These are phyloP conservation scores for Microcyclosporella mali DNA, from an alignment of 2,329 filamentous ascomycete genomes.

Conservation along the genomic window DNA sequence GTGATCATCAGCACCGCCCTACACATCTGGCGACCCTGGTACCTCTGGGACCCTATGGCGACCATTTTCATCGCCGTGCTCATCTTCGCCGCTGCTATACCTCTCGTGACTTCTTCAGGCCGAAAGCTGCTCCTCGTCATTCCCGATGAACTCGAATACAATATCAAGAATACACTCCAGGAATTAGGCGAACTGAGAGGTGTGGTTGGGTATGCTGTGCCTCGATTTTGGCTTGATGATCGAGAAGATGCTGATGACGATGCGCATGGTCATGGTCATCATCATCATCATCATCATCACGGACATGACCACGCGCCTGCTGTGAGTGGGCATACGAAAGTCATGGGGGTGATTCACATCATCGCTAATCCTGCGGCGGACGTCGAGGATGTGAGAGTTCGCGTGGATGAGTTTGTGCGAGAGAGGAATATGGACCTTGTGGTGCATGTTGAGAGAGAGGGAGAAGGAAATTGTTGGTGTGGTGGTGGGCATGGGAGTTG, in stretches of 20 bases:
- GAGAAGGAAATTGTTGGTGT: slow-evolving; percentile 62
- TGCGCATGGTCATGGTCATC: slow-evolving; percentile 34
- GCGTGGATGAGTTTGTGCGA: slow-evolving; percentile 65
- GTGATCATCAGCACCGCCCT: slow-evolving; percentile 88
- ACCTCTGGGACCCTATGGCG: slow-evolving; percentile 89
- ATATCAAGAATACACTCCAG: slow-evolving; percentile 74
- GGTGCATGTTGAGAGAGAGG: slow-evolving; percentile 81
- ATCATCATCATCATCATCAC: slow-evolving; percentile 47
- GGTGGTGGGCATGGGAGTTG: slow-evolving; percentile 35
- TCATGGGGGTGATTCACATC: slow-evolving; percentile 82
- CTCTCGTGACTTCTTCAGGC: slow-evolving; percentile 78
- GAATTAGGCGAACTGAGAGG: slow-evolving; percentile 77
- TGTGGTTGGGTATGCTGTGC: slow-evolving; percentile 77
- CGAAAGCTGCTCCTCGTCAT: slow-evolving; percentile 77
- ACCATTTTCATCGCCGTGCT: slow-evolving; percentile 89
- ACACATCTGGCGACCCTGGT: slow-evolving; percentile 82
- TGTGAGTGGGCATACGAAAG: slow-evolving; percentile 34
- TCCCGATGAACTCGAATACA: slow-evolving; percentile 80
- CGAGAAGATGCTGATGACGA: slow-evolving; percentile 37
- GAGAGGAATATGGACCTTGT: slow-evolving; percentile 72
- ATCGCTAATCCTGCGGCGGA: slow-evolving; percentile 66
- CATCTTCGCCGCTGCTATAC: slow-evolving; percentile 87
- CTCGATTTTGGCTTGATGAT: slow-evolving; percentile 90
- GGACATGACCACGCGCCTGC: slow-evolving; percentile 20
- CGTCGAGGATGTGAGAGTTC: slow-evolving; percentile 73